Percentiles rank a stretch among this genome's conserved stretches.
These are phyloP conservation scores for Fusarium tanahbumbuense DNA, from an alignment of 2,329 filamentous ascomycete genomes.

Conservation along the genomic window DNA sequence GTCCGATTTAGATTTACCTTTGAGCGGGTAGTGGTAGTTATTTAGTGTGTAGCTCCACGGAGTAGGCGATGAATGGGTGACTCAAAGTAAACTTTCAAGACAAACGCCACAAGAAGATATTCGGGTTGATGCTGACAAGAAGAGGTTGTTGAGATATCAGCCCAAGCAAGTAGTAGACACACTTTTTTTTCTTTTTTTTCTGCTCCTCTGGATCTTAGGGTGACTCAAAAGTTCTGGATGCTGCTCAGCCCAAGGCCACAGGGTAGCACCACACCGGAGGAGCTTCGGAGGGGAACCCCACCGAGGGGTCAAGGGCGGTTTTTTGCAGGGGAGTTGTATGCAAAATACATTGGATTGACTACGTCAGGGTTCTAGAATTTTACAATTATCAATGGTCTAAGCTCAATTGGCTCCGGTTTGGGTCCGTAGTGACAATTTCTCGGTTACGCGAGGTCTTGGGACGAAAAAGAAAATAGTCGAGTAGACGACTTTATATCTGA, in stretches of 20 bases:
- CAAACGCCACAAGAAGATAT: constrained; percentile 28
- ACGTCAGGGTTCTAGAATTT: constrained; percentile 46
- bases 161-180: constrained; percentile 6
- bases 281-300: constrained; percentile 48
- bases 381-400: constrained; percentile 46
- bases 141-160: constrained; percentile 7
- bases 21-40: constrained; percentile 30
- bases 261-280: constrained; percentile 40
- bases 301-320: constrained; percentile 37
- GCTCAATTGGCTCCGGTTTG: constrained; percentile 44
- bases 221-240: constrained; percentile 35
- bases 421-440: constrained; percentile 17
- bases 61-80: constrained; percentile 20
- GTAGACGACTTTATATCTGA: neutral
- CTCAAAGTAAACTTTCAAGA: constrained; percentile 27
- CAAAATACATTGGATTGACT: constrained; percentile 28
- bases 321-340: constrained; percentile 32
- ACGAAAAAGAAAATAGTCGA: neutral
- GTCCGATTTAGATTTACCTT: constrained; percentile 24
- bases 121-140: constrained; percentile 10
- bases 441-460: constrained; percentile 7
- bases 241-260: constrained; percentile 5
- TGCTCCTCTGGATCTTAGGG: neutral
- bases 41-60: constrained; percentile 23
- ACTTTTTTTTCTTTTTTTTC: constrained; percentile 35